Evolutionary conservation across 441 rosid species (phyloP), one percentile per base, ranked within the genome.

Genomic region (Populus hybrid): DNA sequence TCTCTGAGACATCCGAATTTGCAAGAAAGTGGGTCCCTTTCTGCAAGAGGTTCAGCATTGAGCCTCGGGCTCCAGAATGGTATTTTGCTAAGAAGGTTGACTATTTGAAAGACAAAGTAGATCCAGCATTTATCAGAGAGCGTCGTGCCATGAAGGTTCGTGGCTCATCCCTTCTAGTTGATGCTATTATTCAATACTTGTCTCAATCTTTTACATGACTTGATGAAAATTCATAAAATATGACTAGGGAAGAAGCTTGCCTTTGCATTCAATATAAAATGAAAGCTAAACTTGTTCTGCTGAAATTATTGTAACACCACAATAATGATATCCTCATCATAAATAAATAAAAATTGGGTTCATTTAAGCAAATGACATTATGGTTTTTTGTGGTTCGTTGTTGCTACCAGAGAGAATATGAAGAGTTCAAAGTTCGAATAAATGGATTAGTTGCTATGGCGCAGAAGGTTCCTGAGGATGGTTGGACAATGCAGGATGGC

Each of bases 401-500:
- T 46, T 70, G 67, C n/a, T 21, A 57, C 50, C 89, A 94, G 99
- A 94, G 99, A 85, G 97, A 95, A 63, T 95, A 95, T 72, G 99
- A 95, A 84, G 97, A 94, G 50, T 95, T 94, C 76, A 95, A 91
- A 81, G 89, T 95, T 71, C 82, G 90, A 68, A 92, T 95, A 83
- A 95, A 95, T 79, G 91, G 93, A 42, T 82, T 95, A 72, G 98
- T 94, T 78, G 84, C 97, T n/a, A 91, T 81, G 71, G 98, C 99
- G 70, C 93, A 88, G 78, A 95, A 95, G 91, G 97, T 91, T 77
- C 99, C 99, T 4, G 99, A 95, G 79, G 98, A 95, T 34, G 99
- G 99, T 78, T 96, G 99, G 99, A 94, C 98, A 11, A 94, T 96
- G 99, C 99, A 96, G 87, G 98, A 95, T 71, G 99, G 98, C 61